Percentiles rank a stretch among this genome's conserved stretches.
phyloP scores from a whole-genome alignment of 352 stramenopile species.

The Plasmopara muralis region DNA sequence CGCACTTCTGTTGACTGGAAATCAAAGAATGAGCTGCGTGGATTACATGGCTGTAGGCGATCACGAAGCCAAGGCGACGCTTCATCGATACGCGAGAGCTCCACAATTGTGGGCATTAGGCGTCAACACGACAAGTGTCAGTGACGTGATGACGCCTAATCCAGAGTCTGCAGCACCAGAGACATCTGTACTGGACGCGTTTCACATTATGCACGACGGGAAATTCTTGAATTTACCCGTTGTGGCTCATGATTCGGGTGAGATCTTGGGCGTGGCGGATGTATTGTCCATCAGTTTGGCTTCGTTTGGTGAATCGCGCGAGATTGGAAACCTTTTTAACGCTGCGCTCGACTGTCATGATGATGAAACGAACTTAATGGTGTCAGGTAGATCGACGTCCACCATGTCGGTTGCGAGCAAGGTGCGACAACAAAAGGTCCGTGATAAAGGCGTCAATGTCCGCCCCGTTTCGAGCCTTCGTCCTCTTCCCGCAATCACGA shows the following conservation, averaged over 20 bases:
- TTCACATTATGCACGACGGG: slow-evolving; percentile 98
- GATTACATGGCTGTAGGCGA: no score
- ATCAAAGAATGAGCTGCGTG: no score
- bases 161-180: slow-evolving; percentile 91
- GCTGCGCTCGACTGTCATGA: slow-evolving; percentile 74
- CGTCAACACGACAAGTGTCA: slow-evolving; percentile 82
- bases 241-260: slow-evolving; percentile 61
- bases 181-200: slow-evolving; percentile 93
- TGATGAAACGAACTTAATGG: slow-evolving; percentile 44
- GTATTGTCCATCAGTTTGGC: slow-evolving; percentile 72
- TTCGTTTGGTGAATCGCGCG: slow-evolving; percentile 69
- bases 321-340: slow-evolving; percentile 77
- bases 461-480: slow-evolving; percentile 79
- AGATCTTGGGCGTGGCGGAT: slow-evolving; percentile 78
- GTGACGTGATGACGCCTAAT: slow-evolving; percentile 93
- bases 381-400: slow-evolving; percentile 47
- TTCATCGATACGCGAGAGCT: slow-evolving; percentile 49
- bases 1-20: no score
- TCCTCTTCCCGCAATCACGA: slow-evolving; percentile 67
- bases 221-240: slow-evolving; percentile 97
- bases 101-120: slow-evolving; percentile 60
- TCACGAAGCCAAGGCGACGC: not conserved
- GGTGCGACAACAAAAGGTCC: slow-evolving; percentile 63
- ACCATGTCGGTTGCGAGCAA: slow-evolving; percentile 54
- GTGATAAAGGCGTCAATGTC: slow-evolving; percentile 69